Evolutionary conservation across 306 rosid genomes (phyloP).

Genomic region (Argentina anserina): DNA sequence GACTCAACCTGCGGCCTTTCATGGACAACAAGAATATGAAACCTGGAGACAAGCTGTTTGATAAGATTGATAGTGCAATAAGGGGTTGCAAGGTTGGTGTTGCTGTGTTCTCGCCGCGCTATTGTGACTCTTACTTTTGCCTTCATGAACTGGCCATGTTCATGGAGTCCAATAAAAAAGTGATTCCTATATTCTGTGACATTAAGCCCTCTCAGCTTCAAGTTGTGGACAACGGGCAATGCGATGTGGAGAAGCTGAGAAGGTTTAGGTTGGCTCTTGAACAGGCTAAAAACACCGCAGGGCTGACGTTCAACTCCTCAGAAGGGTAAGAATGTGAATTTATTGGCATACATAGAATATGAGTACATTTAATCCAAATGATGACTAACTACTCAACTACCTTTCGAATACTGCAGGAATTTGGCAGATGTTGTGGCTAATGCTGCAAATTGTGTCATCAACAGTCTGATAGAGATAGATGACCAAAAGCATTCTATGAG

Average conservation of each 20-base stretch:
- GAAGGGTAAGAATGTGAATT: conserved; percentile 48
- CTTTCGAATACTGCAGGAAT: conserved; percentile 41
- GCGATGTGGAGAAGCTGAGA: conserved; percentile 33
- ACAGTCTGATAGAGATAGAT: conserved; percentile 60
- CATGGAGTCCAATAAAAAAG: conserved; percentile 57
- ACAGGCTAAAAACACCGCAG: conserved; percentile 58
- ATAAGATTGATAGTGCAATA: conserved; percentile 61
- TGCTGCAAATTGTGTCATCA: conserved; percentile 55
- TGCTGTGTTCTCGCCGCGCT: conserved; percentile 70
- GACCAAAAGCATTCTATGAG: conserved; percentile 34
- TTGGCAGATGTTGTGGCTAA: conserved; percentile 55
- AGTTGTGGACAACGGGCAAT: conserved; percentile 26
- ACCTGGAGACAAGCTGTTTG: conserved; percentile 87
- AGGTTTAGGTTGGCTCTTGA: conserved; percentile 60
- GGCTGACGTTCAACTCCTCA: conserved; percentile 60
- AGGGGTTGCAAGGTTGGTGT: conserved; percentile 61
- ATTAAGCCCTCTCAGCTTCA: conserved; percentile 67
- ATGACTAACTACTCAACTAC: not conserved
- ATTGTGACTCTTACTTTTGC: conserved; percentile 78
- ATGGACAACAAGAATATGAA: conserved; percentile 77
- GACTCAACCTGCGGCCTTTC: conserved; percentile 48
- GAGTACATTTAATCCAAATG: not conserved
- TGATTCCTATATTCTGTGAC: conserved; percentile 82
- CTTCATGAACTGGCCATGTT: conserved; percentile 78
- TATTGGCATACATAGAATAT: not conserved